Base-by-base conservation (phyloP, 2,329 filamentous ascomycete species). In the Colletotrichum tabaci region DNA sequence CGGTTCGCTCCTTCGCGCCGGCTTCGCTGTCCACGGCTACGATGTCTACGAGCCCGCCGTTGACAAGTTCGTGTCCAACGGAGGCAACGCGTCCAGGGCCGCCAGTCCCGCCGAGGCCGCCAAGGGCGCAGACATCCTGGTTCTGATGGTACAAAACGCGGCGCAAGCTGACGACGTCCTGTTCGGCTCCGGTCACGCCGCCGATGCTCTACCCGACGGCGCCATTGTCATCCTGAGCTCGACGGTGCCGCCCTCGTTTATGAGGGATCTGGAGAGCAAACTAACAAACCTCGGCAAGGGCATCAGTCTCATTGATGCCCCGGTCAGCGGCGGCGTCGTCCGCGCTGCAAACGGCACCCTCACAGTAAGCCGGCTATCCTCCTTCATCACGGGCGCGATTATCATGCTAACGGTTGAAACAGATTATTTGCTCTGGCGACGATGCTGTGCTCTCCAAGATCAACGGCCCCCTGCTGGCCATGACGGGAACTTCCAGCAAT, bases 81-180 rank as follows among this genome's bases (percentile, higher is more conserved):
- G 75, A 7, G 77, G 75, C 9, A 75, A 71, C 1, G 74, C 77
- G 1, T 57, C 42, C 10, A 74, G 74, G 13, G 79, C 78, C 7
- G 61, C 35, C 1, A 79, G 76, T 4, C 79, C 80, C 1, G 74
- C 72, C 1, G 77, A 78, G 13, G 80, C 80, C 2, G 78, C 76
- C 13, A 68, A 68, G 23, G 76, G 72, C 6, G 77, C 78, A 3
- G 77, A 80, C 2, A 74, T 82, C 7, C 53, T 83, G 3, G 69
- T 83, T 10, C 72, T 81, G 18, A 82, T 82, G 80, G 80, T 82
- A 2, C 79, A 80, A 52, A 83, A 80, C 52, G 77, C 79, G 8
- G 71, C 71, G 3, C 81, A 83, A 62, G 80, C 76, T 4, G 77
- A 77, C 0, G 75, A 80, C 46, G 75, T 79, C 15, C 73, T 83